Base-by-base conservation (phyloP, 2,329 filamentous ascomycete species). In the Aureobasidium sp. region DNA sequence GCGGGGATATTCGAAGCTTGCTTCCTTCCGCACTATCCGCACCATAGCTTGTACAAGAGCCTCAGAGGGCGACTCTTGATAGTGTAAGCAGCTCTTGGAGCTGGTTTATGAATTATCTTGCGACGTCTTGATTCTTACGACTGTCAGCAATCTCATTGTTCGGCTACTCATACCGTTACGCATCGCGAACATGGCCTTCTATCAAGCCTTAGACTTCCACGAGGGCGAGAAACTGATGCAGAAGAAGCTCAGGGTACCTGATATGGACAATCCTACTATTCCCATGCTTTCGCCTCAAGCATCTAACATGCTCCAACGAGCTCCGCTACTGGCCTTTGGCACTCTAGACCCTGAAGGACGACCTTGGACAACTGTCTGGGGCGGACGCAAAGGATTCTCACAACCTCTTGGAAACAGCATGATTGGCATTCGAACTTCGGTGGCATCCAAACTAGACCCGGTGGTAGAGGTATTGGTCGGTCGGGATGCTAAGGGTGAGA, bases 281-380 rank as follows among this genome's bases (percentile, higher is more conserved):
- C 77, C 81, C 0, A 84, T 84, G 59, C 79, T 94, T 1, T 84
- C 84, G 0, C 78, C 79, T 5, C 79, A 83, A 17, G 86, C 87
- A 26, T 83, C 79, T 1, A 76, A 79, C 65, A 81, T 89, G 65
- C 79, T 92, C 3, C 78, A 81, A 56, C 75, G 76, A 17, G 86
- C 84, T 0, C 85, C 89, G 0, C 78, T 94, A 8, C 77, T 94
- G 15, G 89, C 89, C 0, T 75, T 95, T 20, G 90, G 90, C 1
- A 84, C 88, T 0, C 74, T 92, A 1, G 90, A 94, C 69, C 73
- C 75, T 2, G 69, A 84, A 24, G 81, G 82, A 2, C 77, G 83
- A 24, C 89, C 88, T 1, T 95, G 90, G 90, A 88, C 87, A 17
- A 88, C 88, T 0, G 65, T 95, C 8, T 88, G 88, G 84, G 89